Evolutionary conservation across 73 alveolate genomes (phyloP).

Genomic region (Stentor coeruleus): DNA sequence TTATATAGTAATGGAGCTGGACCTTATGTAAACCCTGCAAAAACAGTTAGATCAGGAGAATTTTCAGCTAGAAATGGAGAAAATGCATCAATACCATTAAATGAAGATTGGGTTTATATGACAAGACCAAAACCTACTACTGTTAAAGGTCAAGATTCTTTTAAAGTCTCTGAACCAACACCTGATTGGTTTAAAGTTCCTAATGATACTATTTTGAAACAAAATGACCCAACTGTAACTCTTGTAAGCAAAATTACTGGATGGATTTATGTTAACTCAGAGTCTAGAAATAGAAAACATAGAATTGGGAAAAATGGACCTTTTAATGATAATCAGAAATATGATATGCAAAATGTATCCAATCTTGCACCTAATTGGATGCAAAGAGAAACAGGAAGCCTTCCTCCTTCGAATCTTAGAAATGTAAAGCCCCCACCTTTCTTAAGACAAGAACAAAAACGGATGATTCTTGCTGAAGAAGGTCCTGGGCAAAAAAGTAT

Average conservation of each 20-base stretch:
- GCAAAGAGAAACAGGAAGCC: not conserved
- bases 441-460: not conserved
- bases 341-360: not conserved
- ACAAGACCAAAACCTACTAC: not conserved
- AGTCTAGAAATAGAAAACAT: not conserved
- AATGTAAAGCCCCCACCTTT: not conserved
- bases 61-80: not conserved
- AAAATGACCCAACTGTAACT: not conserved
- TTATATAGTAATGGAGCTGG: not conserved
- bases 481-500: not conserved
- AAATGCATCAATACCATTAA: not conserved
- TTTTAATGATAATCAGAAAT: not conserved
- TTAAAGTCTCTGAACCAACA: not conserved
- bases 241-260: not conserved
- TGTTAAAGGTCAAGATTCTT: not conserved
- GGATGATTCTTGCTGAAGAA: conserved; percentile 3
- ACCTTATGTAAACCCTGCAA: not conserved
- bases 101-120: not conserved
- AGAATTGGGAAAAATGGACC: not conserved
- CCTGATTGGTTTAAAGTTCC: conserved; percentile 2
- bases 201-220: too few relatives aligned
- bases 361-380: not conserved
- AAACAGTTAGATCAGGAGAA: not conserved
- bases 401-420: not conserved
- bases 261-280: not conserved